Evolutionary conservation across 2,329 filamentous ascomycete genomes (phyloP), one percentile per base, ranked within the genome.

Genomic region (Hymenoscyphus fructigenus): DNA sequence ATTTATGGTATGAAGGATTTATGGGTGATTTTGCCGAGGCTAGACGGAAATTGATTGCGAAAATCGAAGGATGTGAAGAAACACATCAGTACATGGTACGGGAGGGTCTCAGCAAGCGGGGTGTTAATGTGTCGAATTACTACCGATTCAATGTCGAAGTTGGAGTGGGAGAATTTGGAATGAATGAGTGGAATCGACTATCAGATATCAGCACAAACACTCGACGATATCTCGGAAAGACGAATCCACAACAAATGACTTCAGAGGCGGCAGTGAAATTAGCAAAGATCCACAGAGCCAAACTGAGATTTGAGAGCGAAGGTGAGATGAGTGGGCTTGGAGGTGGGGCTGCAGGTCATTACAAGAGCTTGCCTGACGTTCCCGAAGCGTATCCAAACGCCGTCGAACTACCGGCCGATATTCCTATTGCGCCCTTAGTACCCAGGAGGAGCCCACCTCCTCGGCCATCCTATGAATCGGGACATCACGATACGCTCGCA

Each of bases 101-200:
- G 65, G 91, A 96, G 58, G 87, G 93, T 70, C 82, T 98, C 26
- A 79, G 85, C 6, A 91, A 88, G 76, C 87, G 93, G 38, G 87
- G 90, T 29, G 91, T 98, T 66, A 93, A 91, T 72, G 85, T 87
- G 60, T 93, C 97, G 65, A 92, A 96, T 76, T 99, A 99, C 80
- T 96, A 93, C 76, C 90, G 95, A 7, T 82, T 98, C n/a, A 99
- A 99, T 69, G 95, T 98, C 50, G 93, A 98, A 75, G 89, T 97
- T 17, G 95, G 94, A 0, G 93, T 98, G 2, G 93, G 94, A 61
- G 95, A 98, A 75, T 98, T 97, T 76, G 94, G 91, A 60, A 98
- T 99, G 93, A 99, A 98, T 75, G 95, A 98, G 76, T 99, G 95
- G 95, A 87, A 92, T 72, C 87, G 93, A 3, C 81, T 98, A n/a